phyloP scores from a whole-genome alignment of 208 protist genomes.

The Crithidia expoeki region DNA sequence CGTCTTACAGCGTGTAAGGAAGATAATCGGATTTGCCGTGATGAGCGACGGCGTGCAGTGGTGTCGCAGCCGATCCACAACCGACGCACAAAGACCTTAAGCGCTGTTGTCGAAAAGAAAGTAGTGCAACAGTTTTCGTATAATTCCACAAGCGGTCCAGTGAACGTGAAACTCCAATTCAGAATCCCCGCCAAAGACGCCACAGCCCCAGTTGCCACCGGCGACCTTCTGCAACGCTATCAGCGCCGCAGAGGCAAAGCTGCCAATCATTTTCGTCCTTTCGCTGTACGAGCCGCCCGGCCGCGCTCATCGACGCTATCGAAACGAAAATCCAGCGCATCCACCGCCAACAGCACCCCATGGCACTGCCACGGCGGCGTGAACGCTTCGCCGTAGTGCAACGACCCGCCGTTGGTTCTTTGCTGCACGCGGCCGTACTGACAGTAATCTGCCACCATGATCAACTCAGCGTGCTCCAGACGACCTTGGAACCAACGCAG shows the following conservation, averaged over 20 bases:
- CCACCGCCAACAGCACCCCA: slow-evolving; percentile 35
- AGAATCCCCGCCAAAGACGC: slow-evolving; percentile 72
- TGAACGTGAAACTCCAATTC: slow-evolving; percentile 75
- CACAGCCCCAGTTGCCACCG: slow-evolving; percentile 86
- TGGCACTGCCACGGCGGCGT: not conserved
- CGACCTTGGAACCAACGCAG: slow-evolving; percentile 43
- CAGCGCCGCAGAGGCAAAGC: slow-evolving; percentile 7
- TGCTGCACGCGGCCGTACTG: slow-evolving; percentile 30
- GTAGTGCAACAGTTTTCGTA: slow-evolving; percentile 40
- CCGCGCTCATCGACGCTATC: slow-evolving; percentile 18
- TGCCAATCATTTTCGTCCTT: slow-evolving; percentile 30
- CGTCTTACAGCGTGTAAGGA: slow-evolving; percentile 23
- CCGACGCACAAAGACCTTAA: not conserved
- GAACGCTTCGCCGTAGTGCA: slow-evolving; percentile 33
- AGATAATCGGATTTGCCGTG: not conserved
- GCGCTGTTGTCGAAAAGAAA: slow-evolving; percentile 40
- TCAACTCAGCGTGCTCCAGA: slow-evolving; percentile 46
- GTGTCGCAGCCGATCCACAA: not conserved
- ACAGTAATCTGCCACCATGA: slow-evolving; percentile 41
- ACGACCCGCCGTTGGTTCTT: slow-evolving; percentile 47
- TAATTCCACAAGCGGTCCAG: slow-evolving; percentile 48
- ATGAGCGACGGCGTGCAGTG: slow-evolving; percentile 12
- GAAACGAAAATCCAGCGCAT: slow-evolving; percentile 42
- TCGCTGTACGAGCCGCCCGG: slow-evolving; percentile 18
- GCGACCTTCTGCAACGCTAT: slow-evolving; percentile 12